Evolutionary conservation across 2,329 filamentous ascomycete genomes (phyloP), one percentile per base, ranked within the genome.

Genomic region (Penicillium sp.): DNA sequence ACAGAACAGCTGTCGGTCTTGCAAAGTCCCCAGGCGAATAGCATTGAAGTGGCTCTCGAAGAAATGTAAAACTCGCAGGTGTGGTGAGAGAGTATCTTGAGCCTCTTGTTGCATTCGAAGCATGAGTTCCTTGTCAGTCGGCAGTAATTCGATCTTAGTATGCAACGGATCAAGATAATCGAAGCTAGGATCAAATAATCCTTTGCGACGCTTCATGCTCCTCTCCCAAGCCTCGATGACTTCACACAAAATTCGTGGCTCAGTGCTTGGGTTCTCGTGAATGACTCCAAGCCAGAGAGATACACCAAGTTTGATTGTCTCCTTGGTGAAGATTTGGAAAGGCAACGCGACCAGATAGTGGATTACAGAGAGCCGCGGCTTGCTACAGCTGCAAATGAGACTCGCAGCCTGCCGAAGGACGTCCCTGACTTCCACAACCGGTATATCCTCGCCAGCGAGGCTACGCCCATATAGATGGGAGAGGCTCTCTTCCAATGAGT

Each of bases 221-320:
- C 80, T 77, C 69, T 97, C 92, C 89, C 92, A 99, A 55, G 92
- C 88, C 64, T 93, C 87, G 9, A 87, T 86, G 60, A 97, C 88
- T 66, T 95, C 89, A 44, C 84, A 84, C 28, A 99, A 73, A 48
- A 99, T 83, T 53, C 90, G 84, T 8, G 92, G 81, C 68, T 95
- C 90, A 70, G 96, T 85, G 48, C 82, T 81, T 2, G 91, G 88
- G 63, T 95, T 97, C 68, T 99, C 93, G 62, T 97, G 93, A 63
- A 97, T 95, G 12, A 97, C 88, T 22, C 93, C 93, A 53, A 96
- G 83, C 93, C 93, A 99, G 6, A 99, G 76, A 3, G 93, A 96
- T 30, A 96, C 87, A 5, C 93, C 95, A 42, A 97, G 82, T 66
- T 95, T 95, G 67, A 99, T 93, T 2, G 91, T 93, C 63, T 95